phyloP scores from a whole-genome alignment of 2,329 filamentous ascomycete genomes.

The Penicillium hordei region DNA sequence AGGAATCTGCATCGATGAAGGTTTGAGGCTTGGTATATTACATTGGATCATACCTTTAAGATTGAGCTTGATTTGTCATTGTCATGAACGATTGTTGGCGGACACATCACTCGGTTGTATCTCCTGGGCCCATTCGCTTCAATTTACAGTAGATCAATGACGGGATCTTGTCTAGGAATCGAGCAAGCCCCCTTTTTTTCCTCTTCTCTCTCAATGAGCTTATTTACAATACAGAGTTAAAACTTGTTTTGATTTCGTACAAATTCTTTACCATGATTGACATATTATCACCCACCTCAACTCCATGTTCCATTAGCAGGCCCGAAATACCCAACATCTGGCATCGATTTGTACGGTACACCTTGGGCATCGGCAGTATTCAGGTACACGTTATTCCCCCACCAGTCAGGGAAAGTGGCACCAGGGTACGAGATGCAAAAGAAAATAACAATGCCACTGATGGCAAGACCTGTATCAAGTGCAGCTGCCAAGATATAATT shows the following conservation, averaged over 20 bases:
- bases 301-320: conserved; percentile 32
- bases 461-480: conserved; percentile 38
- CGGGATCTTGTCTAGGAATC: too few relatives aligned
- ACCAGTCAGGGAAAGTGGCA: conserved; percentile 34
- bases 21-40: too few relatives aligned
- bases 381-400: conserved; percentile 35
- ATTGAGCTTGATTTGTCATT: too few relatives aligned
- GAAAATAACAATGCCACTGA: conserved; percentile 39
- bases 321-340: conserved; percentile 33
- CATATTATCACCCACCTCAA: not conserved
- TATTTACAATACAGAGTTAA: not conserved
- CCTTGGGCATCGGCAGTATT: conserved; percentile 35
- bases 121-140: too few relatives aligned
- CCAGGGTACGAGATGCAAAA: conserved; percentile 37
- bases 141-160: too few relatives aligned
- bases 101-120: too few relatives aligned
- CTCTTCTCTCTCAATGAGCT: not conserved
- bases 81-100: too few relatives aligned
- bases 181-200: too few relatives aligned
- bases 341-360: conserved; percentile 29
- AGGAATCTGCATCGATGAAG: too few relatives aligned
- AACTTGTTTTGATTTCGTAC: not conserved
- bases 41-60: too few relatives aligned
- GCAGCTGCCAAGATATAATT: conserved; percentile 46
- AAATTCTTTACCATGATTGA: too few relatives aligned